phyloP scores from a whole-genome alignment of 352 stramenopile genomes.

The Globisporangium cystogenes region DNA sequence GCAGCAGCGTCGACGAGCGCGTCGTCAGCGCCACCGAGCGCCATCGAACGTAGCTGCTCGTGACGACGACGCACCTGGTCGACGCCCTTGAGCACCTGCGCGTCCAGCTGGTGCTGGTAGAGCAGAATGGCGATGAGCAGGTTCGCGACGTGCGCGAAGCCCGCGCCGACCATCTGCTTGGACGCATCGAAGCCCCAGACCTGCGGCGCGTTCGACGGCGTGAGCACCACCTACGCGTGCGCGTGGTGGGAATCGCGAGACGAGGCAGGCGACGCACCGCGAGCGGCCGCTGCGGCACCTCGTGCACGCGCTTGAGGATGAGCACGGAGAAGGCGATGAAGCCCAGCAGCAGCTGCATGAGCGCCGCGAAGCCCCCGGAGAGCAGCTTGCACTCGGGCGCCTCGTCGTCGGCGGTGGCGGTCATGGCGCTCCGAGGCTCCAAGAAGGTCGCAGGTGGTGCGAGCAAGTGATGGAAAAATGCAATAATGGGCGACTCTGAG shows the following conservation, averaged over 20 bases:
- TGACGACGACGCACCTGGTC: conserved; percentile 69
- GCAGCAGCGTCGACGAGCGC: background rate
- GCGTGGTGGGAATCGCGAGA: no score
- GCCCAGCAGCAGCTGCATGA: conserved; percentile 73
- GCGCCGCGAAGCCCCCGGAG: conserved; percentile 64
- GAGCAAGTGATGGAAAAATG: no score
- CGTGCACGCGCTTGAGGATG: conserved; percentile 61
- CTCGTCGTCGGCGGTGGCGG: conserved; percentile 1
- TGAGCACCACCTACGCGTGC: no score
- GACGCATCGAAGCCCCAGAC: conserved; percentile 83
- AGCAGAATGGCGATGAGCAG: conserved; percentile 85
- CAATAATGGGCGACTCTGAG: no score
- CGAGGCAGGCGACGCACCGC: conserved; percentile 23
- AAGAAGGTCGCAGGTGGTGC: no score
- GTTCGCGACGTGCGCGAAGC: conserved; percentile 81
- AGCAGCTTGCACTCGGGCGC: conserved; percentile 78
- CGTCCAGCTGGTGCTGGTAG: conserved; percentile 35
- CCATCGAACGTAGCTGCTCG: background rate
- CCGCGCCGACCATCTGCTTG: conserved; percentile 84
- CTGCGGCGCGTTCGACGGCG: no score
- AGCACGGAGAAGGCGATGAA: conserved; percentile 83
- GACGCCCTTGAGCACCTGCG: conserved; percentile 16
- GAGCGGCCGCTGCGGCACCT: conserved; percentile 75
- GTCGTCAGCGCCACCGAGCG: no score
- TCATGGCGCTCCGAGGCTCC: no score